These are phyloP conservation scores for Candida silvatica DNA, from an alignment of 805 yeast species.

Conservation along the genomic window DNA sequence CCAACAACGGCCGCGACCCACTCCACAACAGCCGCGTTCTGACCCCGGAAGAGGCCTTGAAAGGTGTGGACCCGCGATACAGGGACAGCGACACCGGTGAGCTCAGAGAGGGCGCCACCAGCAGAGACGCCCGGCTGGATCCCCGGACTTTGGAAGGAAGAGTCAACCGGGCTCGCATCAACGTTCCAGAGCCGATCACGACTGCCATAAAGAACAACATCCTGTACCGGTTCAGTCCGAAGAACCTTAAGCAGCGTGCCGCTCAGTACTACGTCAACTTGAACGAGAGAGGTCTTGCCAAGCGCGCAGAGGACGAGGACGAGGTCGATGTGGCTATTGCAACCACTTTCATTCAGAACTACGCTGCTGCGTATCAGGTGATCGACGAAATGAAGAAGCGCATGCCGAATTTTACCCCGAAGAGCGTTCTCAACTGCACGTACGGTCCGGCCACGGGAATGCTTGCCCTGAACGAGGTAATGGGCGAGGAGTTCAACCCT, in stretches of 20 bases:
- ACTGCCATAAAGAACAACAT: conserved; percentile 58
- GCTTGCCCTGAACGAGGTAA: conserved; percentile 75
- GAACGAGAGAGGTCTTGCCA: conserved; percentile 46
- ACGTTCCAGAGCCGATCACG: conserved; percentile 49
- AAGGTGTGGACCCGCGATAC: conserved; percentile 23
- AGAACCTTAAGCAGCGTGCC: conserved; percentile 51
- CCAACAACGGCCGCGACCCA: conserved; percentile 26
- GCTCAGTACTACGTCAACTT: conserved; percentile 28
- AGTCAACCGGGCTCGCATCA: conserved; percentile 40
- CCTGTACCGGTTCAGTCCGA: conserved; percentile 51
- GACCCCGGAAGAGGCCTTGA: conserved; percentile 26
- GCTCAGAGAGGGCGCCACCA: conserved; percentile 28
- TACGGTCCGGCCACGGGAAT: conserved; percentile 92
- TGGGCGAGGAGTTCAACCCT: conserved; percentile 60
- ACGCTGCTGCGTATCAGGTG: conserved; percentile 59
- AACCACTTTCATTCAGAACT: conserved; percentile 73
- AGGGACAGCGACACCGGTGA: conserved; percentile 26
- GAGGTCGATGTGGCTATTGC: conserved; percentile 80
- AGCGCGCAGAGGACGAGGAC: conserved; percentile 22
- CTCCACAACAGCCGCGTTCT: conserved; percentile 26
- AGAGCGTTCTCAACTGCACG: conserved; percentile 65
- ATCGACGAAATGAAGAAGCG: conserved; percentile 57
- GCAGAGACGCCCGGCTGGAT: conserved; percentile 48
- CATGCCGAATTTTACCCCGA: conserved; percentile 53
- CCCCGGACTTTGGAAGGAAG: conserved; percentile 50